These are phyloP conservation scores for Lasiosphaeria ovina DNA, from an alignment of 495 filamentous ascomycete genomes.

Conservation along the genomic window DNA sequence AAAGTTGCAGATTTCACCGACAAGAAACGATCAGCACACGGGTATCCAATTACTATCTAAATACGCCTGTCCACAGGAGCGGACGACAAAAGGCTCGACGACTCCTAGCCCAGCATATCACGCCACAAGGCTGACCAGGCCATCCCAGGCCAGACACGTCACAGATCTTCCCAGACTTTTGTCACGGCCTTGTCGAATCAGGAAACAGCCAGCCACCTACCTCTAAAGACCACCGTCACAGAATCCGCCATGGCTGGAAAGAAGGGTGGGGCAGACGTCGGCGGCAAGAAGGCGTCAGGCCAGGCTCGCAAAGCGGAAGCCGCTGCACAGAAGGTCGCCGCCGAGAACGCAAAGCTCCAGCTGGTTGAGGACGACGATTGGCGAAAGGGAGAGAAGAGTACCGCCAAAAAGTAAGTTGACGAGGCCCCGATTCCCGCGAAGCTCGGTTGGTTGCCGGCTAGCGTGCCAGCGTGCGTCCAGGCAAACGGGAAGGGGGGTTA, in stretches of 20 bases:
- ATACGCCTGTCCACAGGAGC: no score
- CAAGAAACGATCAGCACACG: no score
- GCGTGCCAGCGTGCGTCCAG: neutral
- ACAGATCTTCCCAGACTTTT: no score
- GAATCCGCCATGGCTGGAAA: slow-evolving; percentile 52
- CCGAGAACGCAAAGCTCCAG: slow-evolving; percentile 62
- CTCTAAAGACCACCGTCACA: neutral
- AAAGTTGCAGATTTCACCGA: no score
- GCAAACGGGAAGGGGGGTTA: neutral
- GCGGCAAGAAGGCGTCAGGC: slow-evolving; percentile 85
- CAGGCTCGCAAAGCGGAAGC: slow-evolving; percentile 92
- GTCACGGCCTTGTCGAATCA: neutral
- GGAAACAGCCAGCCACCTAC: slow-evolving; percentile 2
- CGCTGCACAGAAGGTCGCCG: slow-evolving; percentile 73
- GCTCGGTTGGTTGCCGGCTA: neutral
- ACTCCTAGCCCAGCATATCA: no score
- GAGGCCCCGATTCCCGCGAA: neutral
- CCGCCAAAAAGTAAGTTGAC: slow-evolving; percentile 72
- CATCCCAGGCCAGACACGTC: no score
- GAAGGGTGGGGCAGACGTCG: slow-evolving; percentile 62
- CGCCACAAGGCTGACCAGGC: no score
- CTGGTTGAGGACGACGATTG: slow-evolving; percentile 74
- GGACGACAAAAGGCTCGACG: no score
- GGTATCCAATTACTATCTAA: no score
- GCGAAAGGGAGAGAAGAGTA: slow-evolving; percentile 80